A percentile compares a stretch with the other conserved stretches of the same genome.
phyloP scores from a whole-genome alignment of 345 rosid species.

The Eucalyptus pauciflora region DNA sequence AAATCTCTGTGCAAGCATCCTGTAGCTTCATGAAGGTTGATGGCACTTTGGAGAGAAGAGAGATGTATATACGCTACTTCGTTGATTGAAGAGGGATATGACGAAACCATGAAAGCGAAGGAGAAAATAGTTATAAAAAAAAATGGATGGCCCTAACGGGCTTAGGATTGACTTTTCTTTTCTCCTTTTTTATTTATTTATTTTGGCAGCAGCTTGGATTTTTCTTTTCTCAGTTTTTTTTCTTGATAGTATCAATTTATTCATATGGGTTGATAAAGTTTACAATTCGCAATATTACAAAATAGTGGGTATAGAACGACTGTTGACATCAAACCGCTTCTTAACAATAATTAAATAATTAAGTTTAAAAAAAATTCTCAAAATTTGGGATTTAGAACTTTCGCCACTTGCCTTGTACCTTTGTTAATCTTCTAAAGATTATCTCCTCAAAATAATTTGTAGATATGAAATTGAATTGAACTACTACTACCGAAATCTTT shows the following conservation, averaged over 20 bases:
- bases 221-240: not conserved
- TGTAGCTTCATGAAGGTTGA: not conserved
- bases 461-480: not conserved
- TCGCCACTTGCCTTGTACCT: not conserved
- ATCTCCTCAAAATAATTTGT: not conserved
- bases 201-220: not conserved
- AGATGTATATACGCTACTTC: not conserved
- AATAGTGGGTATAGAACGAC: not conserved
- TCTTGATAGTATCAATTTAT: not conserved
- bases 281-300: not conserved
- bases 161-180: not conserved
- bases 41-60: not conserved
- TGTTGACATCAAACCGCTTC: not conserved
- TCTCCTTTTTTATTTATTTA: not conserved
- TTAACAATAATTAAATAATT: not conserved
- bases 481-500: too few relatives aligned
- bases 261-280: not conserved
- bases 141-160: not conserved
- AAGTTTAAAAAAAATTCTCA: not conserved
- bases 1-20: constrained; percentile 7
- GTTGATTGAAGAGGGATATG: not conserved
- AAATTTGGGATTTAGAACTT: not conserved
- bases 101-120: not conserved
- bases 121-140: not conserved
- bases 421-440: not conserved